Base-by-base conservation (phyloP, 2,329 filamentous ascomycete species). In the Xylogone sp. region DNA sequence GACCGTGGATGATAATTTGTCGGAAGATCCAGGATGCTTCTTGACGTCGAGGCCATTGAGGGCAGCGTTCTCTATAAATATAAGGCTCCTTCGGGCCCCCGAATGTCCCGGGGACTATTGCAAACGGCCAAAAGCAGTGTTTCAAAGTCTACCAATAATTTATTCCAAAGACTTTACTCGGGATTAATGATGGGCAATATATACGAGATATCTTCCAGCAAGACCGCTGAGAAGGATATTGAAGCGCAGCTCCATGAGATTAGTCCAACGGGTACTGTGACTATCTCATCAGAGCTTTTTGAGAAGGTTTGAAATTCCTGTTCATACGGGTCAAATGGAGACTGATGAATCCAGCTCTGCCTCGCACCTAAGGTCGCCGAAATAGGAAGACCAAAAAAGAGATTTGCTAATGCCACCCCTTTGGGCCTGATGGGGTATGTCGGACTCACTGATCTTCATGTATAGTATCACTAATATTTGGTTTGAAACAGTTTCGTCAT, bases 401-500 rank as follows among this genome's bases (percentile, higher is more conserved):
- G 59, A 13, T 61, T 61, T 43, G 59, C 59, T 1, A 59, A 61
- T 39, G 57, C 59, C 8, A 59, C 59, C 16, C 57, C 59, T 21
- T 29, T 61, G 29, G 59, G 59, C 9, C 46, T 59, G 20, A 59
- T 61, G 54, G 59, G 57, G 59, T 59, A 54, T 31, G 27, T 31
- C 8, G 13, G 13, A 31, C 27, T 31, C 27, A 31, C 27, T 13
- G n/a, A n/a, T 8, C 27, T 31, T 13, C 27, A 31, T 31, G 13
- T 31, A 31, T 13, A 31, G 27, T 31, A 31, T 8, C 13, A 31
- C 27, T 31, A 31, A 31, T 31, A 13, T 31, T 16, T 12, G n/a
- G n/a, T n/a, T 18, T 12, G n/a, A 21, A n/a, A n/a, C n/a, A 51
- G 51, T 62, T 75, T 69, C 63, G 75, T 70, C 65, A 72, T 65